Base-by-base conservation (phyloP, 192 early-diverging fungal species). In the Podila minutissima region DNA sequence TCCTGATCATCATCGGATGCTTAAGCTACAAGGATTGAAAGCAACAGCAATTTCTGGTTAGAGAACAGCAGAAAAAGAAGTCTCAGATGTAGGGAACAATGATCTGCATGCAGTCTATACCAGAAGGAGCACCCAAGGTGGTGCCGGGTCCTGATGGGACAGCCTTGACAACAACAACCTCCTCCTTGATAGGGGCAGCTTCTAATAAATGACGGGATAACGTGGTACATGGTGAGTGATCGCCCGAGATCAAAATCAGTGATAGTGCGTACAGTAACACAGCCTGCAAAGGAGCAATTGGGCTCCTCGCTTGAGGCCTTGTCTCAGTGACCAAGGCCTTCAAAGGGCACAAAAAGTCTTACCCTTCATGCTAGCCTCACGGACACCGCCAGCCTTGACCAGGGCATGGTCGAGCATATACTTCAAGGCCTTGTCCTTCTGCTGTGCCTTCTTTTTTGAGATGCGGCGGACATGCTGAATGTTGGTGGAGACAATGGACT, bases 371-470 rank as follows among this genome's bases (percentile, higher is more conserved):
- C 57, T 69, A 29, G 77, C 77, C 67, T 81, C 77, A 33, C 67
- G 62, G 62, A 81, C 77, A 10, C 77, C 77, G 26, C 77, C 77
- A 26, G 77, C 71, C 67, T 81, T 81, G 46, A 81, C 48, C 37
- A 81, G 71, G 38, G 77, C 77, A 26, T 61, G 50, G 5, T 81
- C 77, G 53, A 81, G 32, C 24, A 66, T 60, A 33, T 81, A 26
- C 57, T 81, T 72, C 24, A 69, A 4, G 6, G 31, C 55, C 67
- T 69, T 81, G 29, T 57, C 67, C 62, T 81, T 81, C 48, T 81
- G 77, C 67, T 81, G 77, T 31, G 66, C 65, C 71, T 81, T 81
- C 77, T 81, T 81, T 60, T 72, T 81, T 9, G 77, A 81, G 58
- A 81, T 73, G 48, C 77, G 77, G 19, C 67, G 66, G 22, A 81